Conservation (phyloP, 495 filamentous ascomycete species). For the Neurospora africana region DNA sequence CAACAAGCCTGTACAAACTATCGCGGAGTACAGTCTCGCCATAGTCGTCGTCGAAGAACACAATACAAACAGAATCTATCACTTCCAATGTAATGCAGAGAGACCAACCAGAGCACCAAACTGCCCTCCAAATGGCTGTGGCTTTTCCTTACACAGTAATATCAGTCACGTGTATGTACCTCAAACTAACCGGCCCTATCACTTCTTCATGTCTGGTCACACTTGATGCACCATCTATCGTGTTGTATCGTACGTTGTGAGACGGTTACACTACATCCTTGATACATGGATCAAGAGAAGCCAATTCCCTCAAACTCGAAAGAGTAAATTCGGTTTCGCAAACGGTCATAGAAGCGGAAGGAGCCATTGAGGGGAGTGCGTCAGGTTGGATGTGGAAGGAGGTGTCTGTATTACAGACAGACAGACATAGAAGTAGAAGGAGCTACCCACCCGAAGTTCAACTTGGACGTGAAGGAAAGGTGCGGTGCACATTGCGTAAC, state of each 20-base stretch:
- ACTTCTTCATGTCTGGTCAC: not conserved
- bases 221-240: not conserved
- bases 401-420: not conserved
- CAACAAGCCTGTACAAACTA: not conserved
- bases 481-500: not conserved
- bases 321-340: not conserved
- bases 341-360: not conserved
- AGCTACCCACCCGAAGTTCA: not conserved
- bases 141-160: not conserved
- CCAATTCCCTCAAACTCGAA: not conserved
- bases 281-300: not conserved
- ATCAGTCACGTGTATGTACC: not conserved
- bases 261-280: not conserved
- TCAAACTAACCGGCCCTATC: not conserved
- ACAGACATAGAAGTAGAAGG: not conserved
- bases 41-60: not conserved
- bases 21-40: not conserved
- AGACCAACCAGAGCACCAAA: not conserved
- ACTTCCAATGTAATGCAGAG: not conserved
- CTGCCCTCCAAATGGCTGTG: not conserved
- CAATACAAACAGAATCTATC: not conserved
- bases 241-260: not conserved
- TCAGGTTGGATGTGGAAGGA: not conserved
- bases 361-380: too few species aligned
- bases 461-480: not conserved